Evolutionary conservation across 2,329 filamentous ascomycete species (phyloP).

Genomic region (Cercospora beticola): DNA sequence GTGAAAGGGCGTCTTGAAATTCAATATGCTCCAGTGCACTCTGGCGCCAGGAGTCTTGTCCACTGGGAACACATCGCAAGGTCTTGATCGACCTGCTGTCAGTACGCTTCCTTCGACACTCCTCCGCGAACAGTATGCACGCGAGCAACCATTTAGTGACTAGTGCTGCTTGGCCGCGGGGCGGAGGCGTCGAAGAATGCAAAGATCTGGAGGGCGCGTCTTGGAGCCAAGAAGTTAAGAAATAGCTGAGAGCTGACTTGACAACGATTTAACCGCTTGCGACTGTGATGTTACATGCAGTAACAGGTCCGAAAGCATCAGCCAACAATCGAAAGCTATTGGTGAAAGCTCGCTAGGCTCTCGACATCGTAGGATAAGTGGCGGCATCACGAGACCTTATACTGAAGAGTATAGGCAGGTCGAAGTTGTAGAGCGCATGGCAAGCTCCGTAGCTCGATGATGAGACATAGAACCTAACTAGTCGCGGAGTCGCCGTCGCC

Average conservation of each 20-base stretch:
- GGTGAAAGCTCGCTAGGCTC: background rate
- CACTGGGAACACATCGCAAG: background rate
- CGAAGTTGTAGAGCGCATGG: background rate
- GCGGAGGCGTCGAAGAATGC: conserved; percentile 8
- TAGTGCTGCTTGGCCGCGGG: conserved; percentile 14
- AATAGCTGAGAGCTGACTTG: conserved; percentile 10
- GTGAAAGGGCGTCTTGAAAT: background rate
- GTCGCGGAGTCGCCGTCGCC: background rate
- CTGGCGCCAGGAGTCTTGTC: background rate
- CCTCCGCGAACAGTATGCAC: background rate
- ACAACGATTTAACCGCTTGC: conserved; percentile 9
- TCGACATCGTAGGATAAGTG: background rate
- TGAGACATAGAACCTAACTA: too few relatives aligned
- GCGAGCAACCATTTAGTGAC: background rate
- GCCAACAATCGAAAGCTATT: background rate
- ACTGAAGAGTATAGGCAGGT: background rate
- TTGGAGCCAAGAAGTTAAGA: conserved; percentile 12
- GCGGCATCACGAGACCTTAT: background rate
- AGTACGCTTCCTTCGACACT: background rate
- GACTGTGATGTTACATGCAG: background rate
- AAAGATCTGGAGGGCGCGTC: background rate
- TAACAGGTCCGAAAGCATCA: background rate
- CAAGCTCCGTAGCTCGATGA: background rate
- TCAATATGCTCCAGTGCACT: background rate
- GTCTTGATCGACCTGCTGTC: background rate